phyloP scores from a whole-genome alignment of 352 stramenopile species.

The Pythium scleroteichum region DNA sequence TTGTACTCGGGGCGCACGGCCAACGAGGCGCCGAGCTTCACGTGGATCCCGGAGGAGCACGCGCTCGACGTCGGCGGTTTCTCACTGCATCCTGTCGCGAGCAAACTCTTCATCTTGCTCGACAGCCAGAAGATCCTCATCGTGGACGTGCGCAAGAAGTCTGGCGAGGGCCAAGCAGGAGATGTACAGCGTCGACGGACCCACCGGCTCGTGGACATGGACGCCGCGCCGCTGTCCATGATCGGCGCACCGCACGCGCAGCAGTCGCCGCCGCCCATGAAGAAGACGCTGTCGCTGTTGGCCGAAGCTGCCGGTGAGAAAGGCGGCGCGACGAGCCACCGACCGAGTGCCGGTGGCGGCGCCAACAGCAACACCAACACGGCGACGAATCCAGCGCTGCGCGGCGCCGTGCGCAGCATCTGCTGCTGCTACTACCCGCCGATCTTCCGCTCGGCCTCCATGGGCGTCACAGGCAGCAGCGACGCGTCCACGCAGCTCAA shows the following conservation, averaged over 20 bases:
- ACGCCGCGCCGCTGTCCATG: constrained; percentile 2
- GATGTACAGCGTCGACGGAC: not conserved
- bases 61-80: constrained; percentile 60
- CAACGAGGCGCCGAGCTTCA: constrained; percentile 61
- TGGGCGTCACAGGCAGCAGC: not conserved
- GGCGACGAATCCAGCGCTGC: constrained; percentile 14
- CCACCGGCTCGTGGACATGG: constrained; percentile 43
- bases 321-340: not conserved
- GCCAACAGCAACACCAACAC: constrained; percentile 2
- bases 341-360: not conserved
- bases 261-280: not conserved
- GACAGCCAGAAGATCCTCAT: constrained; percentile 57
- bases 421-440: constrained; percentile 61
- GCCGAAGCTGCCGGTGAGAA: constrained; percentile 1
- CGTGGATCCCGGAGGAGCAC: constrained; percentile 72
- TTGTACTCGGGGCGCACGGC: constrained; percentile 49
- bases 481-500: constrained; percentile 28
- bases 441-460: constrained; percentile 34
- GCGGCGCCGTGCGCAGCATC: constrained; percentile 28
- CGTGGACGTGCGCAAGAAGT: constrained; percentile 37
- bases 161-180: not conserved
- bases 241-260: not conserved
- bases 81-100: constrained; percentile 46
- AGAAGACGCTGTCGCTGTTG: constrained; percentile 3
- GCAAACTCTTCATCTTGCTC: constrained; percentile 60